A percentile compares a stretch with the other conserved stretches of the same genome.
Conservation (phyloP, 202 grass and related monocot species). For the Setaria viridis region DNA sequence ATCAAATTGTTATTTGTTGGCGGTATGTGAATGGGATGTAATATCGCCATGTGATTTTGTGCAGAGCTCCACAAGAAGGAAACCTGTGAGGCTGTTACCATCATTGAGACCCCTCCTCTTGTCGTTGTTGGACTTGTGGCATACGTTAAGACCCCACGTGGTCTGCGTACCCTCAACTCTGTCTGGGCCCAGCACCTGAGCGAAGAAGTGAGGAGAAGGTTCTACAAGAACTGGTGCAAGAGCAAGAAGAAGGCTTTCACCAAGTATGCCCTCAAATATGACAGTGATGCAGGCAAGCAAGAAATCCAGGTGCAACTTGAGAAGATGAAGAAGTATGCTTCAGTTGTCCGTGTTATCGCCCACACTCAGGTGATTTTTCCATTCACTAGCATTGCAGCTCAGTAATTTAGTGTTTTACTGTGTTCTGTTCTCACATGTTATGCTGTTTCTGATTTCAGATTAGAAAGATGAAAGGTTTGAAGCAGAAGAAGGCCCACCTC, state of each 20-base stretch:
- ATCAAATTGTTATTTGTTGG: background rate
- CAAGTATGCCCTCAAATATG: conserved; percentile 87
- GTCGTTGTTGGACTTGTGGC: conserved; percentile 89
- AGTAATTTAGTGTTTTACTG: background rate
- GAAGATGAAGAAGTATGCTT: conserved; percentile 97
- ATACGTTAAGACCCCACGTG: conserved; percentile 89
- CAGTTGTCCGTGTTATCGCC: conserved; percentile 76
- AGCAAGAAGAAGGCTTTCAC: conserved; percentile 97
- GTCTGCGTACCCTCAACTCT: conserved; percentile 85
- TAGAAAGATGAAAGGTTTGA: conserved; percentile 94
- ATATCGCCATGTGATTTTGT: background rate
- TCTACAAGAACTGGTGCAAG: conserved; percentile 97
- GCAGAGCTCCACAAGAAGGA: conserved; percentile 98
- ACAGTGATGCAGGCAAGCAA: conserved; percentile 82
- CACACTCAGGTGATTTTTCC: conserved; percentile 73
- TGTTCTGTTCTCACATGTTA: background rate
- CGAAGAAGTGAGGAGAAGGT: conserved; percentile 85
- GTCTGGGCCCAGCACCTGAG: conserved; percentile 97
- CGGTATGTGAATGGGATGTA: background rate
- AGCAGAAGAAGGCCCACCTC: conserved; percentile 94
- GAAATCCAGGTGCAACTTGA: conserved; percentile 82
- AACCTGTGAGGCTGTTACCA: conserved; percentile 92
- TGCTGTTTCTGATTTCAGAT: conserved; percentile 57
- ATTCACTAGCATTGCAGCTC: background rate
- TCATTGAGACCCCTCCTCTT: conserved; percentile 85